phyloP scores from a whole-genome alignment of 768 basidiomycete genomes.

The Russula lepida region DNA sequence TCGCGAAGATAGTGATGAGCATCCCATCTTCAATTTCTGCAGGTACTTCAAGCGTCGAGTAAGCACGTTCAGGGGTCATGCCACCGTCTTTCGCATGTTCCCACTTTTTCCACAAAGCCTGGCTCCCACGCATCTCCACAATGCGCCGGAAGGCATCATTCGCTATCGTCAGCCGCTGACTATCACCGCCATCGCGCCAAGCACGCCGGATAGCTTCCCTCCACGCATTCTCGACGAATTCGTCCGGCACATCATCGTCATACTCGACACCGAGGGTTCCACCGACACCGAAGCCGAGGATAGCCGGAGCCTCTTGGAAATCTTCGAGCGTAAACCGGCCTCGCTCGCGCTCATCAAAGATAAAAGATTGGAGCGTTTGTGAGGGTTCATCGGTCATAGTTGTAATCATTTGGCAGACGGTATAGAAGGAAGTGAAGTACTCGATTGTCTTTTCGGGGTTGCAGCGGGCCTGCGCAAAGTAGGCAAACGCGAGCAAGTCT shows the following conservation, averaged over 20 bases:
- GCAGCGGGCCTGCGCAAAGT: conserved; percentile 74
- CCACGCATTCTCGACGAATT: conserved; percentile 68
- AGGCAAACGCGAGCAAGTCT: conserved; percentile 75
- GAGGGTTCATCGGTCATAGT: conserved; percentile 39
- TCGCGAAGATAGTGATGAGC: conserved; percentile 59
- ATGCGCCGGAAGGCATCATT: conserved; percentile 64
- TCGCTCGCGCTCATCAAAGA: conserved; percentile 53
- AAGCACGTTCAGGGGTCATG: conserved; percentile 68
- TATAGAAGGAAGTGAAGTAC: conserved; percentile 55
- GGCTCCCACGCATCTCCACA: conserved; percentile 54
- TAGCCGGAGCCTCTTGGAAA: conserved; percentile 35
- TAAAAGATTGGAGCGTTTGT: conserved; percentile 45
- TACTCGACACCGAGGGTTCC: conserved; percentile 57
- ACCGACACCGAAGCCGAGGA: conserved; percentile 62
- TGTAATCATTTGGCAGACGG: conserved; percentile 43
- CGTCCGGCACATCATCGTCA: conserved; percentile 57
- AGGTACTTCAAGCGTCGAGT: conserved; percentile 60
- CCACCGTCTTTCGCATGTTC: conserved; percentile 43
- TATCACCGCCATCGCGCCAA: conserved; percentile 40
- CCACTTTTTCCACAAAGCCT: conserved; percentile 41
- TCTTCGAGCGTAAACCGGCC: conserved; percentile 58
- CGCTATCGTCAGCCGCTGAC: conserved; percentile 42
- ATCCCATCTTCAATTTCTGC: conserved; percentile 69
- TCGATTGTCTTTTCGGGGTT: conserved; percentile 54
- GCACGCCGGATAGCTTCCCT: conserved; percentile 47